Base-by-base conservation (phyloP, 192 early-diverging fungal species). In the Linnemannia hyalina region DNA sequence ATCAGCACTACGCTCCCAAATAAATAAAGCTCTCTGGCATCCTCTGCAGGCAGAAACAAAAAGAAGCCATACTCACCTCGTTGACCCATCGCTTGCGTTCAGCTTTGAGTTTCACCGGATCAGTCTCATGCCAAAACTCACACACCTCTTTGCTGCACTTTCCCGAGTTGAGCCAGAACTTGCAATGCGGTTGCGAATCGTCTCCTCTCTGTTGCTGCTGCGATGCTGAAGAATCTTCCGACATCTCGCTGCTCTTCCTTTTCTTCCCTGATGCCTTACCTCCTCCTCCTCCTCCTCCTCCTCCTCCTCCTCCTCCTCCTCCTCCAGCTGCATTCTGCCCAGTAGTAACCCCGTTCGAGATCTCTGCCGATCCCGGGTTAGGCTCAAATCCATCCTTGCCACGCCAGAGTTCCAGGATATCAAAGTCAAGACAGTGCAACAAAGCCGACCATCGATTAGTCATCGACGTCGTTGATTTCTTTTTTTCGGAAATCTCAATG, bases 151-250 rank as follows among this genome's bases (percentile, higher is more conserved):
- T 86, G 76, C 77, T 80, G 41, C 84, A 86, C 42, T 81, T 86
- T 18, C 84, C 84, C 6, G 84, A 81, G 47, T 86, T 86, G 54
- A 86, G 46, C 84, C 84, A 86, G 60, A 86, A 86, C 49, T 86
- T 86, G 72, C 84, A 86, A 63, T 86, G 84, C 20, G 78, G 79
- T 68, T 86, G 84, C 0, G 78, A 74, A 4, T 23, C 65, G 35
- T 86, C 84, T 10, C 80, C 79, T 49, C 80, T 74, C 38, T 75
- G 75, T 0, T 76, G 75, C 5, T 65, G n/a, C 55, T 35, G 20
- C 18, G 20, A 41, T 40, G n/a, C 38, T 40, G 38, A 42, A 20
- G n/a, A 26, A 26, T 26, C 75, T 68, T 36, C 63, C 13, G 20
- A 36, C 42, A 71, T 72, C 32, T 70, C 77, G 8, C 22, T 29